Base-by-base conservation (phyloP, 1,284 basidiomycete species). In the Lentinula novae-zelandiae region DNA sequence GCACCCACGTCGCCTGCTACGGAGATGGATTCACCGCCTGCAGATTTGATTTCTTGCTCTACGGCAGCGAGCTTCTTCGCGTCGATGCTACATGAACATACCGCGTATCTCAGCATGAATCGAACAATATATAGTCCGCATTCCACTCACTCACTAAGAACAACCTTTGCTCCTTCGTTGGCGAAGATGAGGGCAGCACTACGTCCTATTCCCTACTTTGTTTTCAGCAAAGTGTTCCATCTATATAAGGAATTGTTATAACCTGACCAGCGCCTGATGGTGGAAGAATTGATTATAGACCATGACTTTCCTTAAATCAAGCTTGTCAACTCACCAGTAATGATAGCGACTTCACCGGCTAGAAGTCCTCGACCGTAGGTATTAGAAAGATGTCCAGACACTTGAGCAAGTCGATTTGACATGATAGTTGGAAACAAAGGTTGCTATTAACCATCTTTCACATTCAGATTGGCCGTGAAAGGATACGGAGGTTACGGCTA, bases 101-200 rank as follows among this genome's bases (percentile, higher is more conserved):
- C 27, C 27, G 27, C 27, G 27, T 27, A 34, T 57, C 2, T 44
- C 13, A 44, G 13, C 42, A 44, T n/a, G 5, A 44, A 13, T 17
- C 5, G 42, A n/a, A 44, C 42, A 44, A 44, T n/a, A 5, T 44
- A 7, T 7, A 6, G 17, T 44, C 42, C 12, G 7, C 9, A 44
- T 15, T 36, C 10, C 38, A 76, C 85, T 68, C 67, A 93, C 90
- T 90, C 92, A 78, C 86, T 86, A 56, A 89, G 86, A 64, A 95
- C 91, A 50, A 95, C 87, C 71, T 91, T 93, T 13, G 93, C 92
- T 31, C 93, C 93, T 70, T 95, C 92, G 65, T 85, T 86, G 5
- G 92, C 89, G 66, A 93, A 95, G 53, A 93, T 79, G 49, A 93
- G 73, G 2, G 92, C 92, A 46, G 83, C 80, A 53, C 87, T 85